Base-by-base conservation (phyloP, 176 grass and related monocot genomes). In the Puya raimondii region DNA sequence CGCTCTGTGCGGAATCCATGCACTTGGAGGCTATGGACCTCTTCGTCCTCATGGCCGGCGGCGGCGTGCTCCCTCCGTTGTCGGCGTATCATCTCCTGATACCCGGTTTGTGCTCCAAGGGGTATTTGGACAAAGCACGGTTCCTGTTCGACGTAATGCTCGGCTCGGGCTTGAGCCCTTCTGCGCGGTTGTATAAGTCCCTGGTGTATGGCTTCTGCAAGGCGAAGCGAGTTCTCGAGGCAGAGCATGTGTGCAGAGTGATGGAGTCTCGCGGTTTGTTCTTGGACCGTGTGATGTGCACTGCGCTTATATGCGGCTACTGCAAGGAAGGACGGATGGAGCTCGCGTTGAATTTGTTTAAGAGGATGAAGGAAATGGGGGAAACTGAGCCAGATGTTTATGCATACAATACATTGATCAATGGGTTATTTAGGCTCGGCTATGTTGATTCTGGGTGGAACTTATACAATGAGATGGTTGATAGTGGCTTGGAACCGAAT, bases 301-400 rank as follows among this genome's bases (percentile, higher is more conserved):
- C 57, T 50, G 58, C 58, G 1, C 57, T 74, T 49, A 25, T 74
- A 20, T 21, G 12, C 56, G 50, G 49, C 16, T 69, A 77, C 11
- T 69, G 74, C 23, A 58, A 50, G 52, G 74, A 68, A 25, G 74
- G 74, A 58, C 66, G 74, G 18, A 49, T 77, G 65, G 74, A 77
- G n/a, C 12, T 49, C 52, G 74, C 74, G 23, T 27, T 61, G 51
- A 48, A 50, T 69, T 3, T 77, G 12, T 68, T 77, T 16, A 17
- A 68, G 65, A 69, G 18, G 15, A 69, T 69, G 74, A 69, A 59
- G 18, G 74, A 77, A 17, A 68, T 58, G 66, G 65, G 14, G 11
- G 54, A 18, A 51, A 42, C 53, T 54, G 17, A 68, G 74, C 74
- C 65, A 49, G 74, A 77, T 77, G 51, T 59, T 13, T 77, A 77